Conservation (phyloP, 2,329 filamentous ascomycete species). For the Cryoendolithus antarcticus region DNA sequence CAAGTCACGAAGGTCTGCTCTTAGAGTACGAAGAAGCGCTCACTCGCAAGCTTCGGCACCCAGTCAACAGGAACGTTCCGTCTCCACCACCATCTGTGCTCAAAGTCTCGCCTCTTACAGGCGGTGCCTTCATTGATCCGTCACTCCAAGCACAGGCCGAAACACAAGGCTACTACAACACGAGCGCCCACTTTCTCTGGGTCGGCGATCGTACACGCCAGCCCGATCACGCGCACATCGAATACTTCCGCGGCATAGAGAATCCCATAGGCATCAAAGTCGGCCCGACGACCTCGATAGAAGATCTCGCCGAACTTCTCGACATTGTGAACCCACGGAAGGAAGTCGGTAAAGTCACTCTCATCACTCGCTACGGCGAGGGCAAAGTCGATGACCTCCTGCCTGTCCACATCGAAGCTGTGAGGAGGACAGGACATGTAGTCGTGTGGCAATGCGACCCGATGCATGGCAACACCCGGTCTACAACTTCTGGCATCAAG, state of each 20-base stretch:
- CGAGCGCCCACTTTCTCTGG: slow-evolving; percentile 94
- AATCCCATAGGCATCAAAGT: slow-evolving; percentile 97
- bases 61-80: slow-evolving; percentile 31
- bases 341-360: slow-evolving; percentile 83
- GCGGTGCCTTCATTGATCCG: slow-evolving; percentile 9
- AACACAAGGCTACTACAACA: slow-evolving; percentile 71
- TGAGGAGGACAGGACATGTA: slow-evolving; percentile 61
- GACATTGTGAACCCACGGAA: slow-evolving; percentile 71
- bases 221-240: slow-evolving; percentile 83
- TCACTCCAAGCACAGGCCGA: slow-evolving; percentile 7
- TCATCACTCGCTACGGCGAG: slow-evolving; percentile 91
- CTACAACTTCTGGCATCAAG: slow-evolving; percentile 68
- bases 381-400: slow-evolving; percentile 62
- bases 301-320: slow-evolving; percentile 67
- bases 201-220: slow-evolving; percentile 94
- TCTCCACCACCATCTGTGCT: slow-evolving; percentile 3
- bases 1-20: slow-evolving; percentile 85
- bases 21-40: slow-evolving; percentile 88
- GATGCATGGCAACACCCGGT: slow-evolving; percentile 76
- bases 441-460: slow-evolving; percentile 98
- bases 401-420: slow-evolving; percentile 75
- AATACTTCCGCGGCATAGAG: slow-evolving; percentile 91
- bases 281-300: slow-evolving; percentile 66
- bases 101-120: slow-evolving; percentile 13
- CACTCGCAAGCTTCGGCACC: slow-evolving; percentile 62